phyloP scores from a whole-genome alignment of 1,284 basidiomycete species.

The Irpex rosettiformis region DNA sequence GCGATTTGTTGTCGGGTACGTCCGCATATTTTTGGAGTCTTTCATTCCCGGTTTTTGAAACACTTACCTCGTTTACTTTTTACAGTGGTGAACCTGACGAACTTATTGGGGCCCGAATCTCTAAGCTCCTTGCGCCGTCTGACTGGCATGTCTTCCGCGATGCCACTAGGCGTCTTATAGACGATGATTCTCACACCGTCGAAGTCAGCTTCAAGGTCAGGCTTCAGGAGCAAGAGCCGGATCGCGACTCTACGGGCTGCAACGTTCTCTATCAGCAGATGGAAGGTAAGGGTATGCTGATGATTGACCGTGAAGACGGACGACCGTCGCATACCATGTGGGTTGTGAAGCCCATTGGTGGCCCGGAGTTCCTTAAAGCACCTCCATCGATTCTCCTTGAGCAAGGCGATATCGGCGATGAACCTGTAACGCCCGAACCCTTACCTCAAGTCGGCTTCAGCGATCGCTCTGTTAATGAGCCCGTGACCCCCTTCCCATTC shows the following conservation, averaged over 20 bases:
- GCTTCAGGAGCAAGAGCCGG: slow-evolving; percentile 53
- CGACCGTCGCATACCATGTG: slow-evolving; percentile 97
- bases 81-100: slow-evolving; percentile 81
- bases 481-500: slow-evolving; percentile 67
- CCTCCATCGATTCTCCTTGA: slow-evolving; percentile 56
- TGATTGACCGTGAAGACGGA: slow-evolving; percentile 87
- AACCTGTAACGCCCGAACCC: slow-evolving; percentile 34
- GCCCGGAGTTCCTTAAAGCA: slow-evolving; percentile 62
- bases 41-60: slow-evolving; percentile 9
- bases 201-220: slow-evolving; percentile 89
- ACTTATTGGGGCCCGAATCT: slow-evolving; percentile 78
- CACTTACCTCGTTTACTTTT: slow-evolving; percentile 8
- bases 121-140: slow-evolving; percentile 77
- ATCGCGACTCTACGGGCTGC: slow-evolving; percentile 47
- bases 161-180: slow-evolving; percentile 82
- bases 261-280: slow-evolving; percentile 79
- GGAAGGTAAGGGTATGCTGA: slow-evolving; percentile 99
- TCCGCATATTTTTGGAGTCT: slow-evolving; percentile 5
- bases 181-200: slow-evolving; percentile 93
- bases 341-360: slow-evolving; percentile 88
- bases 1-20: slow-evolving; percentile 90
- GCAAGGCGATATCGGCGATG: slow-evolving; percentile 49
- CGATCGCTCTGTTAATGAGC: slow-evolving; percentile 36
- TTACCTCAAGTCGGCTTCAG: slow-evolving; percentile 25
- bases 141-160: slow-evolving; percentile 87